These are phyloP conservation scores for Annona cherimola DNA, from an alignment of 164 flowering plant species.

Conservation along the genomic window DNA sequence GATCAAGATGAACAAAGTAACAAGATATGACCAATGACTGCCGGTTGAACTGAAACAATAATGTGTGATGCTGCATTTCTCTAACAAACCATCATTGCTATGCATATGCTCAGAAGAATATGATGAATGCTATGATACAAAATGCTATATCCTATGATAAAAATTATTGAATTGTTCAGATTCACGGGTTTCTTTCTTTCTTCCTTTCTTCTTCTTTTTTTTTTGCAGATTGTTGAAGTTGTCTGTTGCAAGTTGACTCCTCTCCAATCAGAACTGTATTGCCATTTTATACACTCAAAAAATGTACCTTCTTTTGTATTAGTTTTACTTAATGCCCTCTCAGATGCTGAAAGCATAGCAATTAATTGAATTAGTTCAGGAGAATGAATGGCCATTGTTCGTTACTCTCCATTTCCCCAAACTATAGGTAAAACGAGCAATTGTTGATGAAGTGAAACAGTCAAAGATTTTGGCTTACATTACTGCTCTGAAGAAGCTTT, in stretches of 20 bases:
- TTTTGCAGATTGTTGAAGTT: slow-evolving; percentile 87
- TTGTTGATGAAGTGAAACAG: slow-evolving; percentile 70
- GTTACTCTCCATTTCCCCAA: slow-evolving; percentile 2
- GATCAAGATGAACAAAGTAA: no score
- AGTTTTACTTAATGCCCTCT: background rate
- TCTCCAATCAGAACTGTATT: slow-evolving; percentile 75
- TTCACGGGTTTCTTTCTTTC: no score
- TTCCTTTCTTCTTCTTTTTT: background rate
- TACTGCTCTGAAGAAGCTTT: slow-evolving; percentile 96
- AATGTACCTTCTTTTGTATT: slow-evolving; percentile 45
- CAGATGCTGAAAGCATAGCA: background rate
- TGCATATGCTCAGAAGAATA: no score
- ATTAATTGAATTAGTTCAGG: background rate
- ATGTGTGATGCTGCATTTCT: no score
- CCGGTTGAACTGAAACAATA: no score
- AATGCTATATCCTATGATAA: no score
- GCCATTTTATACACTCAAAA: slow-evolving; percentile 93
- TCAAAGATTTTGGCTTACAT: slow-evolving; percentile 92
- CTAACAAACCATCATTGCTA: no score
- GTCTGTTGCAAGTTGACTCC: slow-evolving; percentile 97
- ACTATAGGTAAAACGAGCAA: slow-evolving; percentile 60
- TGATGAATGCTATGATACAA: no score
- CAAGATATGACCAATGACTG: no score
- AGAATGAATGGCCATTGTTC: background rate
- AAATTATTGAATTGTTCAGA: slow-evolving; percentile 4